Percentiles rank a stretch among this genome's conserved stretches.
Conservation (phyloP, 2,329 filamentous ascomycete species). For the Aspergillus sp. region DNA sequence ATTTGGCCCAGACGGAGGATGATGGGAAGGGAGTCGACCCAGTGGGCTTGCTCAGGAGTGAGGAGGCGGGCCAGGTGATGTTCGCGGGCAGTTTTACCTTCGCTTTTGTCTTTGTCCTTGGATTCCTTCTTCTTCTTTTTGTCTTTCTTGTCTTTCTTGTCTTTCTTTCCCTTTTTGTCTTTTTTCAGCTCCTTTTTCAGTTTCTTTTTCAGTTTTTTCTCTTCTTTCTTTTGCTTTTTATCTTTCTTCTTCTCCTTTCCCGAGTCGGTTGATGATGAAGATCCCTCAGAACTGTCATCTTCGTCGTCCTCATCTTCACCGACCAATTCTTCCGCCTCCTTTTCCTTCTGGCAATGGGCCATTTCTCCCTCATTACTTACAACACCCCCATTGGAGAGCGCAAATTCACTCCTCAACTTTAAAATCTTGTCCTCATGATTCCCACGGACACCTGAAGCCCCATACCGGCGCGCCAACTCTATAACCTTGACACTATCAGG, state of each 20-base stretch:
- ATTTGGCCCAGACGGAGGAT: conserved; percentile 65
- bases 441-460: conserved; percentile 75
- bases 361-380: conserved; percentile 18
- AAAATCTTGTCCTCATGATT: conserved; percentile 88
- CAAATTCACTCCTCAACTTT: conserved; percentile 42
- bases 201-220: conserved; percentile 20
- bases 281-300: background rate
- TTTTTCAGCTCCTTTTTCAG: conserved; percentile 1
- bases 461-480: conserved; percentile 61
- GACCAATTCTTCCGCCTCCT: background rate
- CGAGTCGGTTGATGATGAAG: no score
- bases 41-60: conserved; percentile 54
- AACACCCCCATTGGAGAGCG: conserved; percentile 23
- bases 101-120: conserved; percentile 9
- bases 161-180: background rate
- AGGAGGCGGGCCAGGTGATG: conserved; percentile 51
- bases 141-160: background rate
- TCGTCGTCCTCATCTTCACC: background rate
- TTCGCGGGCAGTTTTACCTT: conserved; percentile 15
- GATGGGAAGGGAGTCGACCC: conserved; percentile 65
- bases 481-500: conserved; percentile 74
- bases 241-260: background rate
- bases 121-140: background rate
- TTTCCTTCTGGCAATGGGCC: conserved; percentile 11
- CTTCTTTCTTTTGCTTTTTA: background rate